Percentiles rank a stretch among this genome's conserved stretches.
These are phyloP conservation scores for Malania oleifera DNA, from an alignment of 164 flowering plant species.

Conservation along the genomic window DNA sequence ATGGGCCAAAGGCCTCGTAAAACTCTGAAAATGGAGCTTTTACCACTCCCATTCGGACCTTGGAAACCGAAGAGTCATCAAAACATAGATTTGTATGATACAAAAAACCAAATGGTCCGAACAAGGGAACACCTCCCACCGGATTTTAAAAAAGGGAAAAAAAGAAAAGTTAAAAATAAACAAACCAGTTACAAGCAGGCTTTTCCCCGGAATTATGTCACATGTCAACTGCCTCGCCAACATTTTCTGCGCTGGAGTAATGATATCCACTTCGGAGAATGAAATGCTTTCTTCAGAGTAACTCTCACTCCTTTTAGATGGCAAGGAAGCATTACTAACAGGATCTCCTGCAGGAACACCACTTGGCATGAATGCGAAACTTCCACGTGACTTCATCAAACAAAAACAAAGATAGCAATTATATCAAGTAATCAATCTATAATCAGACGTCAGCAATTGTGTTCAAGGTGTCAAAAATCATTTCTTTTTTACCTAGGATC, in stretches of 20 bases:
- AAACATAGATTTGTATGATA: constrained; percentile 1
- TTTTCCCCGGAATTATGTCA: constrained; percentile 64
- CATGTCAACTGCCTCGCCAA: constrained; percentile 77
- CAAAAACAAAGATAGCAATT: background rate
- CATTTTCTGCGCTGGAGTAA: constrained; percentile 83
- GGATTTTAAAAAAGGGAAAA: background rate
- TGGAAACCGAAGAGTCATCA: constrained; percentile 14
- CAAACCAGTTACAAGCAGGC: constrained; percentile 95
- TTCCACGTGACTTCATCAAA: background rate
- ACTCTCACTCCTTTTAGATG: constrained; percentile 15
- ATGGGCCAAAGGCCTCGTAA: constrained; percentile 95
- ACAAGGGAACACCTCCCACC: too few relatives aligned
- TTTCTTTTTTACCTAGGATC: too few relatives aligned
- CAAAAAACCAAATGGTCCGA: background rate
- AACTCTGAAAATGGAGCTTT: constrained; percentile 95
- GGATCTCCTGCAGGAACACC: constrained; percentile 26
- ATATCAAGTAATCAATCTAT: background rate
- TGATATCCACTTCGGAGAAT: constrained; percentile 77
- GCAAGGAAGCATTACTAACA: constrained; percentile 10
- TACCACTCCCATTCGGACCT: constrained; percentile 99
- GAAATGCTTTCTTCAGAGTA: constrained; percentile 53
- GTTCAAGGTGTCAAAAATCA: too few relatives aligned
- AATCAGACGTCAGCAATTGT: too few relatives aligned
- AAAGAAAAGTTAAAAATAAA: background rate
- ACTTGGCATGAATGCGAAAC: constrained; percentile 2